Base-by-base conservation (phyloP, 169 alveolate species). In the Cryptosporidium xiaoi region DNA sequence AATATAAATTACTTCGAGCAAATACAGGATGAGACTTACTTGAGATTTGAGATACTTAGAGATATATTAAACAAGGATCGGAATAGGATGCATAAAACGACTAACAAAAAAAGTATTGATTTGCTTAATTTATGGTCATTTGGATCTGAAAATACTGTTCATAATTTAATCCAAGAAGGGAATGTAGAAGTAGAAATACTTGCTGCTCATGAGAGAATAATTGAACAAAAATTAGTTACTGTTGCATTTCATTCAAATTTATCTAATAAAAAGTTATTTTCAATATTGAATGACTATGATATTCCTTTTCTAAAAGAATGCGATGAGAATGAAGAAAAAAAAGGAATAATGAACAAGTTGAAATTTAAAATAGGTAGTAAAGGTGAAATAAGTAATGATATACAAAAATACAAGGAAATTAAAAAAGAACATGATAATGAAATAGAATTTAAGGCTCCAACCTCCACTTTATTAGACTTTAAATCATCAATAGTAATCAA, bases 1-100 rank as follows among this genome's bases (percentile, higher is more conserved):
- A 62, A 77, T 24, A 46, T 77, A 20, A 77, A 56, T 40, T 62
- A 77, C 31, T 4, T 60, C 1, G 87, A 77, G 15, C 24, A 16
- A 15, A 77, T 77, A 31, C 60, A 77, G n/a, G 87, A 77, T 46
- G 87, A 77, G 18, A 46, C 69, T 62, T 56, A 60, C 18, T 62
- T 77, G 36, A 51, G 87, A 18, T 77, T 77, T 77, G 87, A 77
- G 12, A 60, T 77, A 34, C 16, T 77, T 29, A 77, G 87, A 62
- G 87, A 77, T 29, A n/a, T 18, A 10, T 10, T 77, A 4, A 77
- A 62, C 40, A 77, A 31, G 51, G 64, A 62, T 44, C 10, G 64
- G 3, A 77, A 60, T 29, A 5, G 36, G 2, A 13, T 77, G 2
- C 51, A 40, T 4, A 77, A 66, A 77, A 77, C 77, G 1, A 77